phyloP scores from a whole-genome alignment of 116 monocot genomes.

The Posidonia oceanica region DNA sequence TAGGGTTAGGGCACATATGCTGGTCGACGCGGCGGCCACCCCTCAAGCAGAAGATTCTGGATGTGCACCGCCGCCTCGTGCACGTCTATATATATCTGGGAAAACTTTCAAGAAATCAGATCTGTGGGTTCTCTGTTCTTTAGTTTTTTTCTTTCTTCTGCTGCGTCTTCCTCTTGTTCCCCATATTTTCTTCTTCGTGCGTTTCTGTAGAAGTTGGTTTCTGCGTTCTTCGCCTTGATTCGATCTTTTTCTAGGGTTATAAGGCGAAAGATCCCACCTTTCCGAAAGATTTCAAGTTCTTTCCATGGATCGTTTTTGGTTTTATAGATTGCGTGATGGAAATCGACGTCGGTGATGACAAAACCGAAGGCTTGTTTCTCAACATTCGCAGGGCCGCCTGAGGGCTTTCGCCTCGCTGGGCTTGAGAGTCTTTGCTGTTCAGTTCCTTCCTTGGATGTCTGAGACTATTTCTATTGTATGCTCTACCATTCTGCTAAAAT shows the following conservation, averaged over 20 bases:
- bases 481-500: too few species aligned
- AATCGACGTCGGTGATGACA: background rate
- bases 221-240: too few species aligned
- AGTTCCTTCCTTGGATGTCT: slow-evolving; percentile 15
- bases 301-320: background rate
- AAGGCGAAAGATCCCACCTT: too few species aligned
- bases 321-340: background rate
- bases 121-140: background rate
- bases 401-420: slow-evolving; percentile 15
- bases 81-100: background rate
- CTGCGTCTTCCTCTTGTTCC: background rate
- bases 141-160: background rate
- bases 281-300: too few species aligned
- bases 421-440: slow-evolving; percentile 13
- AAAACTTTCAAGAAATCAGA: background rate
- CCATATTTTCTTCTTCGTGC: background rate
- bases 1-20: slow-evolving; percentile 2
- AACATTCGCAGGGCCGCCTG: slow-evolving; percentile 17
- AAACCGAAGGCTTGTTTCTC: slow-evolving; percentile 9
- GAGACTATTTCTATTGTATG: background rate
- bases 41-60: background rate
- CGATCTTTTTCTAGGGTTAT: too few species aligned
- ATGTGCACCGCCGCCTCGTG: background rate
- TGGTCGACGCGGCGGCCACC: background rate
- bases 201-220: too few species aligned